Evolutionary conservation across 148 eudicot species (phyloP), one percentile per base, ranked within the genome.

Genomic region (Cornus suecica): DNA sequence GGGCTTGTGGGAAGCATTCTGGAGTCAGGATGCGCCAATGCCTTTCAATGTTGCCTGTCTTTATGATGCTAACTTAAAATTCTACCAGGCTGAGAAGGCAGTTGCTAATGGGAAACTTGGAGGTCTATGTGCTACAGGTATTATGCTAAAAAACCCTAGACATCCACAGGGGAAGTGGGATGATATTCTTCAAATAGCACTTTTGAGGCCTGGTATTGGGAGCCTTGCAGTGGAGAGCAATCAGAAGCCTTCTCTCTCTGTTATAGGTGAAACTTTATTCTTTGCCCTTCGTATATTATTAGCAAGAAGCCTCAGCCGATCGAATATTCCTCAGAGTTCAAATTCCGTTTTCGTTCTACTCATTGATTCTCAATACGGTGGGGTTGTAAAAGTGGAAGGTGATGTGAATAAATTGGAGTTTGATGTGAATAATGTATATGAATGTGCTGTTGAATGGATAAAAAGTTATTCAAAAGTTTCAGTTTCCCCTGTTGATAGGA

Each of bases 161-260:
- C 93, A 95, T 79, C 94, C 97, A 20, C 99, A 89, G 65, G 99
- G 97, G 74, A 88, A 82, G 84, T 95, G 99, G 99, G 94, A 91
- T 65, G 97, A 95, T 81, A 84, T 92, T 76, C 83, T 95, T 71
- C 91, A 91, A 77, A 74, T 95, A 76, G 97, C 90, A 74, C 84
- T 95, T 65, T 66, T 95, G 79, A 84, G 88, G 73, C 93, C 90
- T 58, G 90, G 87, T 78, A 83, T 92, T 65, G 90, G 88, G 73
- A 82, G 75, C 75, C 87, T 90, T 65, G 73, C 86, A 13, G 54
- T 76, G 68, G 91, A 88, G 74, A 81, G 84, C 68, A 78, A 87
- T 66, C 83, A 71, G 15, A 82, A 83, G 26, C 86, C 96, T 61
- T 86, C 90, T 76, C 70, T 82, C 23, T 73, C 90, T 22, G 72